These are phyloP conservation scores for Nephelium lappaceum DNA, from an alignment of 345 rosid species.

Conservation along the genomic window DNA sequence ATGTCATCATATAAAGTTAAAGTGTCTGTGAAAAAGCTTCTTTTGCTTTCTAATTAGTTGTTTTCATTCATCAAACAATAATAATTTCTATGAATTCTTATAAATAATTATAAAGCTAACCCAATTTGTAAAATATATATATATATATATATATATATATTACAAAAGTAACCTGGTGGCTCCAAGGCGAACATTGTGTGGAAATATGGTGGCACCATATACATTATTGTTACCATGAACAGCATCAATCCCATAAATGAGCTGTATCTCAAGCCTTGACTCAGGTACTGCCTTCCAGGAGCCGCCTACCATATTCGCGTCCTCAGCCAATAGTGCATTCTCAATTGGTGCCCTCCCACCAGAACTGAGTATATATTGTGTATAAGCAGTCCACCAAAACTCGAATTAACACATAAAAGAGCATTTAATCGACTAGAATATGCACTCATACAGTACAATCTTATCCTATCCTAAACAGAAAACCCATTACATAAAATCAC, in stretches of 20 bases:
- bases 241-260: slow-evolving; percentile 85
- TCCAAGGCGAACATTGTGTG: slow-evolving; percentile 90
- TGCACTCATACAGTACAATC: neutral
- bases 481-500: neutral
- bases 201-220: slow-evolving; percentile 85
- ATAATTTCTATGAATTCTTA: neutral
- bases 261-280: slow-evolving; percentile 79
- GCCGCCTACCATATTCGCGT: slow-evolving; percentile 78
- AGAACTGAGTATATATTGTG: slow-evolving; percentile 69
- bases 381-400: slow-evolving; percentile 22
- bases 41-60: neutral
- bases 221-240: slow-evolving; percentile 86
- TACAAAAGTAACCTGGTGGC: slow-evolving; percentile 64
- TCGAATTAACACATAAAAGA: slow-evolving; percentile 19
- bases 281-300: slow-evolving; percentile 65
- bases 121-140: too few species aligned
- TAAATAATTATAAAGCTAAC: neutral
- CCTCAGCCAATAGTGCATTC: slow-evolving; percentile 64
- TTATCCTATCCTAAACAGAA: neutral
- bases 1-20: neutral
- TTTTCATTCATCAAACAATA: too few species aligned
- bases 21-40: neutral
- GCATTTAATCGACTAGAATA: neutral
- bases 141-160: neutral
- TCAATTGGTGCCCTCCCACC: slow-evolving; percentile 76